Conservation (phyloP, 2,329 filamentous ascomycete genomes). For the Myriosclerotinia scirpicola region DNA sequence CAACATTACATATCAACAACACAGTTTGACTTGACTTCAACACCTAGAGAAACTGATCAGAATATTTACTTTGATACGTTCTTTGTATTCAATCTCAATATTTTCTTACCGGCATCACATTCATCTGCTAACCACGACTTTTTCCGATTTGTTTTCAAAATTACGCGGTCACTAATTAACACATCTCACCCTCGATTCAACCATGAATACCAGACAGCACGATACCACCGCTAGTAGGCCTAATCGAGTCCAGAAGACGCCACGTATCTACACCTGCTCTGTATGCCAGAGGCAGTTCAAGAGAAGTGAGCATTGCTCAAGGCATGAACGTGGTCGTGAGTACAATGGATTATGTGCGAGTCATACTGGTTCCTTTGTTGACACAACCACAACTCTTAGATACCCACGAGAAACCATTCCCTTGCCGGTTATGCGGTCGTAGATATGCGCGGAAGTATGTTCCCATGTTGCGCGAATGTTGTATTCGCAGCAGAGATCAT, state of each 20-base stretch:
- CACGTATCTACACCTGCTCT: slow-evolving; percentile 24
- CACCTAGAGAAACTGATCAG: not conserved
- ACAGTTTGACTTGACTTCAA: not conserved
- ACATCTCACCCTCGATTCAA: slow-evolving; percentile 4
- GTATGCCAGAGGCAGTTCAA: slow-evolving; percentile 21
- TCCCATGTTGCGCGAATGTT: not conserved
- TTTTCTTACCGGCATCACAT: not conserved
- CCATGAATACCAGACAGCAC: slow-evolving; percentile 23
- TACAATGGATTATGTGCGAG: slow-evolving; percentile 10
- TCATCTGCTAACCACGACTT: not conserved
- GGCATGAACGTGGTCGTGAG: slow-evolving; percentile 24
- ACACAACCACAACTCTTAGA: slow-evolving; percentile 15
- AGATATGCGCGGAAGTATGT: slow-evolving; percentile 25
- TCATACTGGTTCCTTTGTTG: slow-evolving; percentile 15
- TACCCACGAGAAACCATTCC: slow-evolving; percentile 25
- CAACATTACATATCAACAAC: slow-evolving; percentile 9
- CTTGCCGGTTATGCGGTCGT: slow-evolving; percentile 22
- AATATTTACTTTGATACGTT: not conserved
- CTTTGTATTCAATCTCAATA: not conserved
- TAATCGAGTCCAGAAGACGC: slow-evolving; percentile 18
- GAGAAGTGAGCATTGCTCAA: slow-evolving; percentile 25
- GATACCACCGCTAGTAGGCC: slow-evolving; percentile 17
- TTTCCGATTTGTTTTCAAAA: not conserved
- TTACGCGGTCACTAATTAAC: slow-evolving; percentile 1
- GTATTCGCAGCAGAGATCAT: not conserved